phyloP scores from a whole-genome alignment of 2,329 filamentous ascomycete species.

The Cryphonectria naterciae region DNA sequence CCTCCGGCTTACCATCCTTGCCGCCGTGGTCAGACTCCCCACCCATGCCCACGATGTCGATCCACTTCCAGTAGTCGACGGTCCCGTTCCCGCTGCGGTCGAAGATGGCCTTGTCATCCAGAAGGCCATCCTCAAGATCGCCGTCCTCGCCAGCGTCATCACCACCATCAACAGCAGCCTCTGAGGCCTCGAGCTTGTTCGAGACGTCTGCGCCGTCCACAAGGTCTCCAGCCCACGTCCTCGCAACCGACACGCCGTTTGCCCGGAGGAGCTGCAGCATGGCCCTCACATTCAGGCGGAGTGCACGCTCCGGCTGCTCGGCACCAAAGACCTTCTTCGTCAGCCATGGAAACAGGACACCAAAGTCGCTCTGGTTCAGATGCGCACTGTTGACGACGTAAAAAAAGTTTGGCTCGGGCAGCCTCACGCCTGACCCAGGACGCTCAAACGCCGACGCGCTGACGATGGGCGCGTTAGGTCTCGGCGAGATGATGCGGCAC shows the following conservation, averaged over 20 bases:
- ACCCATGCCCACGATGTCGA: slow-evolving; percentile 57
- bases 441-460: slow-evolving; percentile 47
- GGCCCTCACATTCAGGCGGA: slow-evolving; percentile 63
- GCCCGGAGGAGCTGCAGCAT: slow-evolving; percentile 59
- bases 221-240: slow-evolving; percentile 55
- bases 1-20: slow-evolving; percentile 29
- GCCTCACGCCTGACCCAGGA: slow-evolving; percentile 44
- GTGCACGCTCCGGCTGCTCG: slow-evolving; percentile 60
- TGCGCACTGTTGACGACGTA: slow-evolving; percentile 77
- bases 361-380: slow-evolving; percentile 82
- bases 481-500: slow-evolving; percentile 65
- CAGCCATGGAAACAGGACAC: slow-evolving; percentile 76
- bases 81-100: slow-evolving; percentile 41
- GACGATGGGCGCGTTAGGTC: slow-evolving; percentile 51
- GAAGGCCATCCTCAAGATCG: slow-evolving; percentile 41
- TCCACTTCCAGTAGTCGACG: slow-evolving; percentile 56
- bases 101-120: slow-evolving; percentile 57
- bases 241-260: slow-evolving; percentile 53
- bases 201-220: slow-evolving; percentile 50
- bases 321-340: slow-evolving; percentile 62
- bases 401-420: slow-evolving; percentile 69
- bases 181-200: slow-evolving; percentile 38
- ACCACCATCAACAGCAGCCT: slow-evolving; percentile 13
- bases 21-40: slow-evolving; percentile 33
- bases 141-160: slow-evolving; percentile 30